A percentile compares a stretch with the other conserved stretches of the same genome.
These are phyloP conservation scores for Xylaria sp. DNA, from an alignment of 2,329 filamentous ascomycete genomes.

Conservation along the genomic window DNA sequence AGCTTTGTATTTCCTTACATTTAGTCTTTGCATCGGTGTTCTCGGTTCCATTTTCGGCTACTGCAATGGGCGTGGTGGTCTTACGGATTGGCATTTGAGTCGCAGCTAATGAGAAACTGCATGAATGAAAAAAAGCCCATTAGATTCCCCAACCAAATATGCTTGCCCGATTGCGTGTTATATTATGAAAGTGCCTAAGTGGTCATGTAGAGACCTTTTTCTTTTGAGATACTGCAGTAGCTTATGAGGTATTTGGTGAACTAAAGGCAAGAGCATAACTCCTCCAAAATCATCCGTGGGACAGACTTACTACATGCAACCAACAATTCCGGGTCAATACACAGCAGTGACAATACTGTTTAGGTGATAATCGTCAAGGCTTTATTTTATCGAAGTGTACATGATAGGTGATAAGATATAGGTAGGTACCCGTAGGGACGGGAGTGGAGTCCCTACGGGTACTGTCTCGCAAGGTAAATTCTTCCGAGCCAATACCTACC, in stretches of 20 bases:
- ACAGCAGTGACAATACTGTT: neutral
- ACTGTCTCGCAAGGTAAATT: neutral
- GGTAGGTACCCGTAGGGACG: no score
- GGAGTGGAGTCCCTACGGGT: no score
- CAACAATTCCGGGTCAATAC: neutral
- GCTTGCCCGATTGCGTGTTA: neutral
- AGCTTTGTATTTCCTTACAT: conserved; percentile 55
- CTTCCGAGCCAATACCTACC: neutral
- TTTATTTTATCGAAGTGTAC: no score
- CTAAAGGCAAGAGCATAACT: neutral
- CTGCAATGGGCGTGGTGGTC: conserved; percentile 47
- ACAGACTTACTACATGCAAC: neutral
- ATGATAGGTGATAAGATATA: no score
- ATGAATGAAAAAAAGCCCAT: conserved; percentile 47
- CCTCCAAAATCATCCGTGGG: neutral
- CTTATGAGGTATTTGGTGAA: neutral
- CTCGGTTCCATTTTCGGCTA: conserved; percentile 57
- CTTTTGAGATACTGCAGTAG: neutral
- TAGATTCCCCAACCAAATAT: conserved; percentile 34
- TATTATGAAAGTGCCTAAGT: neutral
- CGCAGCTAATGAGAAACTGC: conserved; percentile 51
- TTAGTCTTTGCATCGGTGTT: conserved; percentile 66
- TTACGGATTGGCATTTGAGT: conserved; percentile 49
- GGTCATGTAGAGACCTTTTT: neutral
- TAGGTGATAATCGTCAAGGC: no score